phyloP scores from a whole-genome alignment of 805 yeast species.

The Myxozyma neglecta region DNA sequence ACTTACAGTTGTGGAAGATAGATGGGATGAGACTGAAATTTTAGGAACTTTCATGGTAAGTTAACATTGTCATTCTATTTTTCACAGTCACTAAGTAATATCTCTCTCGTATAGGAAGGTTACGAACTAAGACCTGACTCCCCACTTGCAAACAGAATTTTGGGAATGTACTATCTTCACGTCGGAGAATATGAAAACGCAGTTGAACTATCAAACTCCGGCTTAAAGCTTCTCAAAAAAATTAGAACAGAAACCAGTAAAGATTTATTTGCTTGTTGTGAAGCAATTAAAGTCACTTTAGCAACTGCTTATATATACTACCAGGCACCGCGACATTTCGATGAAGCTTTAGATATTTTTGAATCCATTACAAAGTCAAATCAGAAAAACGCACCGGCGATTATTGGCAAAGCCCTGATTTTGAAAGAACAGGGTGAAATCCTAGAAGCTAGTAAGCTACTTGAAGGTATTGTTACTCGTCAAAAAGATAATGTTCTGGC shows the following conservation, averaged over 20 bases:
- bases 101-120: slow-evolving; percentile 43
- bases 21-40: slow-evolving; percentile 18
- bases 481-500: slow-evolving; percentile 61
- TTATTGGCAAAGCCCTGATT: slow-evolving; percentile 80
- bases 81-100: not conserved
- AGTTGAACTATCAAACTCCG: slow-evolving; percentile 57
- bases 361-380: slow-evolving; percentile 55
- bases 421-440: slow-evolving; percentile 63
- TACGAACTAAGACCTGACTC: slow-evolving; percentile 45
- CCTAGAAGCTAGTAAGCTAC: slow-evolving; percentile 53
- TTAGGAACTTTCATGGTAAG: slow-evolving; percentile 13
- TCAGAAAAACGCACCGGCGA: slow-evolving; percentile 57
- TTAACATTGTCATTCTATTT: not conserved
- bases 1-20: slow-evolving; percentile 1
- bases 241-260: slow-evolving; percentile 3
- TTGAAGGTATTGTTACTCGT: slow-evolving; percentile 52
- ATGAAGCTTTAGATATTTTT: slow-evolving; percentile 70
- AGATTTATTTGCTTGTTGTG: not conserved
- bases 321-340: slow-evolving; percentile 87
- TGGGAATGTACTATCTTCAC: slow-evolving; percentile 59
- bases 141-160: slow-evolving; percentile 64
- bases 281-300: slow-evolving; percentile 41
- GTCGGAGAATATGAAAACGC: slow-evolving; percentile 65
- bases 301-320: slow-evolving; percentile 79
- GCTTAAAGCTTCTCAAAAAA: slow-evolving; percentile 48